Base-by-base conservation (phyloP, 1,139 yeast species). In the Lodderomyces jiufengensis region DNA sequence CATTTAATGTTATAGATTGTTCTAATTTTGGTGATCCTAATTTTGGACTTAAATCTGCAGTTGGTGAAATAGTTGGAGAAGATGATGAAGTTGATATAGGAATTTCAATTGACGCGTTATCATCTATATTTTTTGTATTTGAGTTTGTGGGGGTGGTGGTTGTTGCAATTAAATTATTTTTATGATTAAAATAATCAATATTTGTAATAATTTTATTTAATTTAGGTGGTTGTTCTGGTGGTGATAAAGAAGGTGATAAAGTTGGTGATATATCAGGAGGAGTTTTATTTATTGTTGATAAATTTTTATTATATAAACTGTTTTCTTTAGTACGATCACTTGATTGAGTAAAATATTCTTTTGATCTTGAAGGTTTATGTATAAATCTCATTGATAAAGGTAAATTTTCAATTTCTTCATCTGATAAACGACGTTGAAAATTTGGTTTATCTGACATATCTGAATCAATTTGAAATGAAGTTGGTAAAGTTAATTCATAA, bases 351-450 rank as follows among this genome's bases (percentile, higher is more conserved):
- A 64, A 53, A 40, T 61, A 55, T 34, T 55, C 60, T 16, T 46
- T 46, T 13, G 71, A 52, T 31, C 75, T 48, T 27, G 65, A 51
- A 6, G 75, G 75, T 45, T 63, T 66, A 45, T 66, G 73, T 44
- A 69, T 61, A 45, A 64, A 63, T 36, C 58, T 55, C 51, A 69
- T 55, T 5, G 70, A 64, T 27, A 66, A 48, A 9, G 67, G 65
- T 33, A 54, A 49, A 29, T 48, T 45, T 18, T 31, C 29, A n/a
- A 24, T 28, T 23, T 29, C 24, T n/a, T 31, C 32, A 9, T 35
- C 35, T n/a, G 45, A 40, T n/a, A 21, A 24, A 6, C 34, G 29
- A 30, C 24, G 36, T 9, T 16, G 14, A 33, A 13, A 34, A 13
- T 25, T 21, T 26, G n/a, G 4, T 24, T 12, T 31, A 4, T 22